phyloP scores from a whole-genome alignment of 31 red algal species.

The Pterothamnion heteromorphum region DNA sequence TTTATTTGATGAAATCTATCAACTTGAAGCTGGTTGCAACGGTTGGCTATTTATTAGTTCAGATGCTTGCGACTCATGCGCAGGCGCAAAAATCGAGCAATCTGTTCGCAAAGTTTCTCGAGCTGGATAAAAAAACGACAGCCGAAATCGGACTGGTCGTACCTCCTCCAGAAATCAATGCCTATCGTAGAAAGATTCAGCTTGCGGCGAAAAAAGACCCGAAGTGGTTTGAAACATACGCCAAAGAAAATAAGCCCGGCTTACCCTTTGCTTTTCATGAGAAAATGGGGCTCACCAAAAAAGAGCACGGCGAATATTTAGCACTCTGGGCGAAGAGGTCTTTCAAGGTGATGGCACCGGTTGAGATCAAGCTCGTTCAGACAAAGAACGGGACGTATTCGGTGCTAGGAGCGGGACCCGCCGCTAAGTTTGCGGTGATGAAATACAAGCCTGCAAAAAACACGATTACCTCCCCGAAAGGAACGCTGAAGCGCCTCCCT shows the following conservation, averaged over 20 bases:
- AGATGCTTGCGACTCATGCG: too few relatives aligned
- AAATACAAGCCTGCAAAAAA: neutral
- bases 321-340: neutral
- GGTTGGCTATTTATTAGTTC: too few relatives aligned
- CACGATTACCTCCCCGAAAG: neutral
- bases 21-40: too few relatives aligned
- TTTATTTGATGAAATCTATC: too few relatives aligned
- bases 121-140: neutral
- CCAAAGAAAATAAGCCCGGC: neutral
- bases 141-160: neutral
- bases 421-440: neutral
- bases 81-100: too few relatives aligned
- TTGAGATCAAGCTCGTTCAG: neutral
- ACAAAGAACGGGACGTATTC: neutral
- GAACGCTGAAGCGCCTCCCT: neutral
- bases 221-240: neutral
- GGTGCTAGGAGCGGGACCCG: neutral
- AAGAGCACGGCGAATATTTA: neutral
- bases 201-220: neutral
- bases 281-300: slow-evolving; percentile 2
- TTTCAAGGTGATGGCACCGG: neutral
- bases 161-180: neutral
- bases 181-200: neutral
- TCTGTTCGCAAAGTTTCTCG: too few relatives aligned
- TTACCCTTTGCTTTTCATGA: neutral